Base-by-base conservation (phyloP, 352 stramenopile species). In the Globisporangium viniferum region DNA sequence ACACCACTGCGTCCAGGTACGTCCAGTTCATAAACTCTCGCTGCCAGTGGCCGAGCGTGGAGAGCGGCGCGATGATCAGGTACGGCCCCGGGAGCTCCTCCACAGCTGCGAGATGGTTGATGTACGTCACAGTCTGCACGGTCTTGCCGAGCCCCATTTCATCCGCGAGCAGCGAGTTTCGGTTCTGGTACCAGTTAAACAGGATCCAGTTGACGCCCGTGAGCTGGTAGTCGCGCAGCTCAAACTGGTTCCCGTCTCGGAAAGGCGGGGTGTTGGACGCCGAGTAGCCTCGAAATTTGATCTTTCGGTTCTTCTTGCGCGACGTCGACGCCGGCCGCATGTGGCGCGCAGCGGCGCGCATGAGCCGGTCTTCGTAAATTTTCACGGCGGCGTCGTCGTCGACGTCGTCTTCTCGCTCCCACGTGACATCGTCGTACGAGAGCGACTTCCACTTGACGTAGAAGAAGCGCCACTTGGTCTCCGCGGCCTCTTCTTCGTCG, bases 191-290 rank as follows among this genome's bases (percentile, higher is more conserved):
- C 86, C 95, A 99, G 76, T 98, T 99, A 67, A 97, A 98, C 48
- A 99, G 83, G 76, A 99, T 93, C 98, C 98, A 99, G 70, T 99
- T 99, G 2, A 99, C 93, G 46, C 98, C 98, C 22, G 98, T 97
- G 55, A 99, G 82, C 81, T 99, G 98, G 82, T 99, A 99, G 70
- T 99, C 97, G 22, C 98, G 91, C 39, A 99, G 79, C 55, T 94
- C 86, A 61, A 96, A 86, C 2, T 60, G 64, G 57, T 92, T 79
- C 4, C 74, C 74, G 33, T 82, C 77, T 53, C 80, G 91, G 71
- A 86, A 86, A 5, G 82, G 77, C 15, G 86, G 86, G 1, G 70
- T 75, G 7, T 83, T 84, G 20, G 81, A 73, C 8, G 81, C 67
- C 1, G 84, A 90, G 69, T 95, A 95, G 14, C 81, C 83, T 59